Evolutionary conservation across 306 rosid species (phyloP).

Genomic region (Castanopsis chinensis): DNA sequence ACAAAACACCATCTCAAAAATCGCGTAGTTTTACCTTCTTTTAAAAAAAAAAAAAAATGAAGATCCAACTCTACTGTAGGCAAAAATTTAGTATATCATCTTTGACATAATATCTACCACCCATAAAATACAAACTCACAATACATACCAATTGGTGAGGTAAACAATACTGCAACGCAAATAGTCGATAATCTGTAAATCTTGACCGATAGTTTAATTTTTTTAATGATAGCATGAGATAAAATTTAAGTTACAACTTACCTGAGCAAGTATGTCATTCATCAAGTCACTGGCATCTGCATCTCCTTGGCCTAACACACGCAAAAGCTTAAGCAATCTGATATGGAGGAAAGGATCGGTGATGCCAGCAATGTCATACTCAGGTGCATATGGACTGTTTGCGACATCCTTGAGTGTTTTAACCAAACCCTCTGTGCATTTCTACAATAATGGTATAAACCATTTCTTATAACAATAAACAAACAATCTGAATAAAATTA

Average conservation of each 20-base stretch:
- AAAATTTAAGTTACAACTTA: constrained; percentile 26
- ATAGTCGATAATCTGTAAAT: constrained; percentile 13
- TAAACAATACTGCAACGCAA: constrained; percentile 14
- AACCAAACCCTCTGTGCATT: constrained; percentile 84
- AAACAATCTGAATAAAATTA: constrained; percentile 12
- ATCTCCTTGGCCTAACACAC: constrained; percentile 89
- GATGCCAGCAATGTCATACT: constrained; percentile 95
- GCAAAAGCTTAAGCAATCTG: constrained; percentile 84
- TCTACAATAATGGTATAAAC: constrained; percentile 52
- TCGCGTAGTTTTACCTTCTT: background rate
- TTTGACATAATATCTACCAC: background rate
- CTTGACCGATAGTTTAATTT: background rate
- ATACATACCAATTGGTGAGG: background rate
- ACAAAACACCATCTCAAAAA: background rate
- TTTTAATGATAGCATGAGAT: constrained; percentile 11
- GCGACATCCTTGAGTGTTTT: constrained; percentile 83
- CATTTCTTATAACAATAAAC: constrained; percentile 21
- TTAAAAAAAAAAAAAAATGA: background rate
- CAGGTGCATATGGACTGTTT: constrained; percentile 93
- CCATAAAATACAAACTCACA: background rate
- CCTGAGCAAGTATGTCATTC: constrained; percentile 99
- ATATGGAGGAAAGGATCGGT: constrained; percentile 96
- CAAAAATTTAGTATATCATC: background rate
- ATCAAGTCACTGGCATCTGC: constrained; percentile 86
- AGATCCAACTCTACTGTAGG: background rate